Base-by-base conservation (phyloP, 2,329 filamentous ascomycete genomes). In the Ophiocordyceps camponoti-saundersi region DNA sequence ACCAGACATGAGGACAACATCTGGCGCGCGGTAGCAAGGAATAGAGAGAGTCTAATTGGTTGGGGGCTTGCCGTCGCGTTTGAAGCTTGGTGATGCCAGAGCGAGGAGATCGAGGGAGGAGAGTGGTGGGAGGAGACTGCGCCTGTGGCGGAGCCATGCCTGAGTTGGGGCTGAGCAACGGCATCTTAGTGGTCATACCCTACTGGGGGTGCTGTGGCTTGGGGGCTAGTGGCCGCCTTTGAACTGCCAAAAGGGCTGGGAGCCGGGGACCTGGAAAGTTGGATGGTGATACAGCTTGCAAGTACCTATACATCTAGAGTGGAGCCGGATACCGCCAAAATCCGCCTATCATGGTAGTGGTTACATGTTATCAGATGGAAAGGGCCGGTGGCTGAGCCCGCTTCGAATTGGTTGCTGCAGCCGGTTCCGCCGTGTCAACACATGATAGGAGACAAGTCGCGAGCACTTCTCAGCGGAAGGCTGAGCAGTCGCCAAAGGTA, bases 1-100 rank as follows among this genome's bases (percentile, higher is more conserved):
- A 59, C 61, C 71, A 65, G 71, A 76, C 73, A 77, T 77, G 72
- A 69, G 71, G 66, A 64, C 62, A 65, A 71, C 73, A 76, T 76
- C 63, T 68, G 70, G 67, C 65, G 61, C 53, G 53, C 18, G 18
- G 36, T 40, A 40, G 36, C 36, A 40, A 20, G 10, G 36, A 20
- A 20, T 40, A 20, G 10, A 40, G 7, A 21, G 36, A 20, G n/a
- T n/a, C 18, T 40, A 18, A 18, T 18, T 18, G 36, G 36, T 20
- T 40, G 36, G 18, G 36, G 36, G 36, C 36, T 40, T 29, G 26
- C 11, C 7, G 26, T 29, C 26, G 26, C 26, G 26, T 10, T 10
- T 11, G 26, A 10, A 29, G 26, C 26, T 29, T 29, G 26, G 26
- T 29, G 26, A 29, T 29, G 26, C 26, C 11, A 29, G 26, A 29